A percentile compares a stretch with the other conserved stretches of the same genome.
These are phyloP conservation scores for Coemansia guatemalensis DNA, from an alignment of 192 early-diverging fungal genomes.

Conservation along the genomic window DNA sequence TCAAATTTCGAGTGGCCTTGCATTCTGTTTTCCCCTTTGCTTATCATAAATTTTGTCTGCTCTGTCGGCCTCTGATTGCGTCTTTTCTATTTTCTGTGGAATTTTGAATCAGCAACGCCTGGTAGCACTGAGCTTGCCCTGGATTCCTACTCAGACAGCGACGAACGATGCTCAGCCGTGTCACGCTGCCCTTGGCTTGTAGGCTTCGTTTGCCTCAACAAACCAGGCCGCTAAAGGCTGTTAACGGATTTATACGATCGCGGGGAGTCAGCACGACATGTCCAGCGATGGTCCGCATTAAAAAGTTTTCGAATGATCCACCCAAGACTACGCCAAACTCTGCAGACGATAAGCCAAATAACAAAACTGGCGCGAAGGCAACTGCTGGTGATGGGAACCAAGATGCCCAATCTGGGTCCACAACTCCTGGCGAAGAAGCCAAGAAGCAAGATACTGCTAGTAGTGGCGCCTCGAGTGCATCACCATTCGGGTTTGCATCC, in stretches of 20 bases:
- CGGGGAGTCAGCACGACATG: conserved; percentile 18
- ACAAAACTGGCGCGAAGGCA: not conserved
- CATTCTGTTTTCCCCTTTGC: not conserved
- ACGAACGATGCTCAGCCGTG: conserved; percentile 30
- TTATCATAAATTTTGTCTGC: not conserved
- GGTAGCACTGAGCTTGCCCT: not conserved
- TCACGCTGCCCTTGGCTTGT: conserved; percentile 31
- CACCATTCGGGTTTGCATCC: conserved; percentile 51
- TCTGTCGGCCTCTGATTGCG: not conserved
- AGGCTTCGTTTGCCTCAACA: conserved; percentile 9
- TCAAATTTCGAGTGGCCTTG: not conserved
- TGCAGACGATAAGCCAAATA: not conserved
- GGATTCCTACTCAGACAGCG: not conserved
- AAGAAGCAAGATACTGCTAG: conserved; percentile 4
- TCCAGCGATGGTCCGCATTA: conserved; percentile 30
- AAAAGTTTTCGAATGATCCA: conserved; percentile 22
- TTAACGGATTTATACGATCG: not conserved
- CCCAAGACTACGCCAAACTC: conserved; percentile 22
- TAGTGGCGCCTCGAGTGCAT: conserved; percentile 18
- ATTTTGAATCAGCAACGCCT: not conserved
- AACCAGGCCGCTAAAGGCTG: not conserved
- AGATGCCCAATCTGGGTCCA: not conserved
- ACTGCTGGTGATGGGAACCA: not conserved
- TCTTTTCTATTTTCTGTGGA: not conserved
- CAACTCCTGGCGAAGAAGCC: not conserved